phyloP scores from a whole-genome alignment of 148 eudicot species.

The Silene uniflora region DNA sequence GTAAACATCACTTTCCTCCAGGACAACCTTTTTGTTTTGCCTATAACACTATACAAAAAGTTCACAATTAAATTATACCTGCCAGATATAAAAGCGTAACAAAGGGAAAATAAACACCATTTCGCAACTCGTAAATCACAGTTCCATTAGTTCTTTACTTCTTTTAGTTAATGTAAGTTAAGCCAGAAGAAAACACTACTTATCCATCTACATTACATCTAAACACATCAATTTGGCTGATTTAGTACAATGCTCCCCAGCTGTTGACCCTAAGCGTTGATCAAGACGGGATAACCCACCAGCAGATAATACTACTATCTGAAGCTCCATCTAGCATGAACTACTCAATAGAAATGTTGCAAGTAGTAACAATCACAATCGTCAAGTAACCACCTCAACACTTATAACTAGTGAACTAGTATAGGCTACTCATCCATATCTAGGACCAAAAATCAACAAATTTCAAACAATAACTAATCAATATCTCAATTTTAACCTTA shows the following conservation, averaged over 20 bases:
- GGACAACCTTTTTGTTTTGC: background rate
- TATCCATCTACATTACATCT: too few relatives aligned
- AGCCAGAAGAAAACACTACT: too few relatives aligned
- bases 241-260: too few relatives aligned
- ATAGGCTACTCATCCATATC: too few relatives aligned
- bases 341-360: background rate
- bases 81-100: background rate
- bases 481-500: too few relatives aligned
- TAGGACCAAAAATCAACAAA: too few relatives aligned
- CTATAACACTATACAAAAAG: background rate
- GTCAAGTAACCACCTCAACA: too few relatives aligned
- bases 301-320: background rate
- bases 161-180: background rate
- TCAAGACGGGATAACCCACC: background rate
- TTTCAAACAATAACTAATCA: too few relatives aligned
- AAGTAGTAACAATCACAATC: background rate
- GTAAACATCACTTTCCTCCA: background rate
- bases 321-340: background rate
- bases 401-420: too few relatives aligned
- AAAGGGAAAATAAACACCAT: background rate
- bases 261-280: background rate
- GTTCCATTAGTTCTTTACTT: background rate
- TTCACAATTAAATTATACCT: background rate
- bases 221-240: too few relatives aligned
- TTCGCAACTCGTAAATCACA: background rate